These are phyloP conservation scores for Sporisorium iseilematis-ciliati DNA, from an alignment of 1,284 basidiomycete genomes.

Conservation along the genomic window DNA sequence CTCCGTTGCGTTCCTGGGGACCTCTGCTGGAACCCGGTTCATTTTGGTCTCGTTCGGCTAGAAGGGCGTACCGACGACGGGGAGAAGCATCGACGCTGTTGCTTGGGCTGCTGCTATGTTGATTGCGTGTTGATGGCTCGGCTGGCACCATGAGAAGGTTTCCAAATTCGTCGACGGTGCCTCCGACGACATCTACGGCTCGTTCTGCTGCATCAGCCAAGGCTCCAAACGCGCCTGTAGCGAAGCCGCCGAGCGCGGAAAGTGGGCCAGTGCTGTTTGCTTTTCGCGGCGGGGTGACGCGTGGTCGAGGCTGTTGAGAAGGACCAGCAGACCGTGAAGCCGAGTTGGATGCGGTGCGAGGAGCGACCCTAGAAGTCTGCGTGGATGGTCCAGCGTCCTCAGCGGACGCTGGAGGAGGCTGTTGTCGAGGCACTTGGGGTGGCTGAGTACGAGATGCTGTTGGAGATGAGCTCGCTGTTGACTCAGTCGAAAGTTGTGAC, in stretches of 20 bases:
- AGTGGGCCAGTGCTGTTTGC: conserved; percentile 35
- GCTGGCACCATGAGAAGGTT: conserved; percentile 43
- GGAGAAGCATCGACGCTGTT: conserved; percentile 27
- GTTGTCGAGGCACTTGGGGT: conserved; percentile 4
- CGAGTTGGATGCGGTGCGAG: conserved; percentile 1
- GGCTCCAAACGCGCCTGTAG: conserved; percentile 43
- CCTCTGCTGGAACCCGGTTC: background rate
- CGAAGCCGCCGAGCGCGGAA: conserved; percentile 47
- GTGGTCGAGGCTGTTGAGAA: conserved; percentile 15
- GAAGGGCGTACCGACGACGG: conserved; percentile 25
- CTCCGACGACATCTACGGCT: conserved; percentile 52
- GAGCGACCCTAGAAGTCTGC: conserved; percentile 8
- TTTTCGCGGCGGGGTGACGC: conserved; percentile 37
- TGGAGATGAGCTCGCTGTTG: background rate
- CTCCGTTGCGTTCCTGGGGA: background rate
- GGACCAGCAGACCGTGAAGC: conserved; percentile 12
- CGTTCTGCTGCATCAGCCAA: conserved; percentile 46
- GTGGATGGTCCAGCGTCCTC: background rate
- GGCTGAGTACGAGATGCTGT: background rate
- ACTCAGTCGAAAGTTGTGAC: background rate
- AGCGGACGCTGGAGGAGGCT: background rate
- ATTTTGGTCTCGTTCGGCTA: conserved; percentile 24
- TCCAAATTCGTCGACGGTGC: conserved; percentile 50
- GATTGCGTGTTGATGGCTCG: conserved; percentile 22
- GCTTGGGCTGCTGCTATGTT: background rate